Percentiles rank a stretch among this genome's conserved stretches.
phyloP scores from a whole-genome alignment of 139 green algal species.

The Gonium pectorale region DNA sequence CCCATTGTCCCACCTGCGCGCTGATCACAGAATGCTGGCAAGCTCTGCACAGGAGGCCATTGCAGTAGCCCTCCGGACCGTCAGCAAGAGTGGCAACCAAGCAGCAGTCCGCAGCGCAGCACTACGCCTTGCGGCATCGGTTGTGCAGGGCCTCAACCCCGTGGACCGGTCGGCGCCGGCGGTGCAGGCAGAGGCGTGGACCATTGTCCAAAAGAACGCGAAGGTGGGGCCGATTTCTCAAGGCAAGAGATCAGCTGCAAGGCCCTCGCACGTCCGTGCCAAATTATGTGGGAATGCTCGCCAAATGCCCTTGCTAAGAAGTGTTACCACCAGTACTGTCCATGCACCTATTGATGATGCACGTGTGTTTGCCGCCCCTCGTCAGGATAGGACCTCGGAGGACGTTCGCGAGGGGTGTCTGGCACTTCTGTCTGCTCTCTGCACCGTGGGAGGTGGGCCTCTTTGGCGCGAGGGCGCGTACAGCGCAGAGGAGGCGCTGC shows the following conservation, averaged over 20 bases:
- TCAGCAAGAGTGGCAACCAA: constrained; percentile 40
- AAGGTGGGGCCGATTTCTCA: no score
- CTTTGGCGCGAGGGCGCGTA: constrained; percentile 73
- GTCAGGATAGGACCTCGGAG: constrained; percentile 47
- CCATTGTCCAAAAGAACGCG: constrained; percentile 48
- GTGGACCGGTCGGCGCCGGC: constrained; percentile 60
- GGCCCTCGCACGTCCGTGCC: no score
- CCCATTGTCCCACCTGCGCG: no score
- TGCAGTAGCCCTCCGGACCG: constrained; percentile 22
- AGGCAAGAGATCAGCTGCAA: no score
- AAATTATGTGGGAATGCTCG: no score
- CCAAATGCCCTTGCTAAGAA: no score
- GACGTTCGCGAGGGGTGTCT: constrained; percentile 20
- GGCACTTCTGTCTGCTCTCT: constrained; percentile 63
- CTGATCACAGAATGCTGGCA: constrained; percentile 13
- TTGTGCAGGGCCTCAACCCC: constrained; percentile 70
- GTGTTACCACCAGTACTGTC: no score
- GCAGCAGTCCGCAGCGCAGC: constrained; percentile 51
- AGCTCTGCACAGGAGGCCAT: constrained; percentile 11
- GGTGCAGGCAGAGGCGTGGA: constrained; percentile 75
- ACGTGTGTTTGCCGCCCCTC: no score
- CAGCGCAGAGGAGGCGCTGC: constrained; percentile 67
- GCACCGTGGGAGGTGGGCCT: constrained; percentile 57
- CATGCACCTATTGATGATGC: no score
- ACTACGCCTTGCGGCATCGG: constrained; percentile 70